Evolutionary conservation across 2,329 filamentous ascomycete genomes (phyloP).

Genomic region (Pestalotiopsis sp.): DNA sequence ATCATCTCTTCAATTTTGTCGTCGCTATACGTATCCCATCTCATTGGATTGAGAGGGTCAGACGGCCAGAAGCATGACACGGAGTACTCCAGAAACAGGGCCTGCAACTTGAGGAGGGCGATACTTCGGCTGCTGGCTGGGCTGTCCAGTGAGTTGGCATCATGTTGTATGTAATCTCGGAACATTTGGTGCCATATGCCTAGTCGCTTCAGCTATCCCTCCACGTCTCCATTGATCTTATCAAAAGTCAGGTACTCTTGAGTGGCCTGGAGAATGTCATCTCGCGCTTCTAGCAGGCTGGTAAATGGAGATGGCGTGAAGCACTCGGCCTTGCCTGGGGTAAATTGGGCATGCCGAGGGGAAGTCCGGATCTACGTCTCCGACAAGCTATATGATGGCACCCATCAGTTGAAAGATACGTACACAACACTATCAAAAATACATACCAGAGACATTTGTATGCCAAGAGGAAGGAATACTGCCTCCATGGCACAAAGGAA

Average conservation of each 20-base stretch:
- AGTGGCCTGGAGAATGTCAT: background rate
- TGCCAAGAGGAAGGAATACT: background rate
- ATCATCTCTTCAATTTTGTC: background rate
- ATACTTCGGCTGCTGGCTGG: background rate
- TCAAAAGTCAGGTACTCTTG: background rate
- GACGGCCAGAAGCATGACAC: background rate
- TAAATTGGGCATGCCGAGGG: background rate
- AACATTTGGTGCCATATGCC: background rate
- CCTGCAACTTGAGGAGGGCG: background rate
- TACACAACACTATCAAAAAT: background rate
- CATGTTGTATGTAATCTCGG: background rate
- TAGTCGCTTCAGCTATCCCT: background rate
- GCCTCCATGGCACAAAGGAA: background rate
- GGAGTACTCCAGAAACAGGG: background rate
- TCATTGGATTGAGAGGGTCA: background rate
- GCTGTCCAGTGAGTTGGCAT: background rate
- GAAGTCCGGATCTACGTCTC: background rate
- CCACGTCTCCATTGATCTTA: background rate
- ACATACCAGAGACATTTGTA: background rate
- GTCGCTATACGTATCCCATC: background rate
- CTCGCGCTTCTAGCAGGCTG: background rate
- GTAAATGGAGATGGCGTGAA: background rate
- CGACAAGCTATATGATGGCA: background rate
- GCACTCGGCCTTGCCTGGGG: no score
- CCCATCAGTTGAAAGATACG: background rate